phyloP scores from a whole-genome alignment of 208 protist species.

The Phytomonas sp. region DNA sequence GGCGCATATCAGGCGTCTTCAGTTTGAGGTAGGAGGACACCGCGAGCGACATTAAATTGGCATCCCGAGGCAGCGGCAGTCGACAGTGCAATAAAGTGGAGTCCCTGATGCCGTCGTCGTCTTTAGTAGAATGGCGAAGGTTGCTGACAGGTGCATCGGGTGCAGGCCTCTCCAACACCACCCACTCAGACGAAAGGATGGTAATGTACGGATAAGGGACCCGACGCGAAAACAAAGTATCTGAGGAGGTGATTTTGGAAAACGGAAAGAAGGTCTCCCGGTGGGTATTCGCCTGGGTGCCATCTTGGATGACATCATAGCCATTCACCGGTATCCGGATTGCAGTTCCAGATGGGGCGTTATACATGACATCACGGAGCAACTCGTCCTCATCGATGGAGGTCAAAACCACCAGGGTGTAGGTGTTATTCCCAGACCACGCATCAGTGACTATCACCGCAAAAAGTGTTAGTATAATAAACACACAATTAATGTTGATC shows the following conservation, averaged over 20 bases:
- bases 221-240: constrained; percentile 6
- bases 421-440: constrained; percentile 30
- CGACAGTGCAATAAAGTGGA: constrained; percentile 66
- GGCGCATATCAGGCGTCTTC: constrained; percentile 17
- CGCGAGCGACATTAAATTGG: constrained; percentile 11
- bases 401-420: constrained; percentile 32
- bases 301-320: constrained; percentile 17
- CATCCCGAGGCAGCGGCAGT: constrained; percentile 47
- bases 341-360: constrained; percentile 21
- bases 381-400: constrained; percentile 20
- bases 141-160: not conserved
- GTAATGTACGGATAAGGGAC: constrained; percentile 26
- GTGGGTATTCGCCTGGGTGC: not conserved
- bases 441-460: constrained; percentile 1
- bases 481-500: not conserved
- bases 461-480: not conserved
- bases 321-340: constrained; percentile 18
- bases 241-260: not conserved
- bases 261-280: not conserved
- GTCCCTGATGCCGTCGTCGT: not conserved
- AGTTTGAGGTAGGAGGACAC: constrained; percentile 25
- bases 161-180: constrained; percentile 43
- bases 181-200: constrained; percentile 63
- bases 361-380: constrained; percentile 43
- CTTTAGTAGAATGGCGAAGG: not conserved